Base-by-base conservation (phyloP, 2,329 filamentous ascomycete species). In the Akanthomyces lecanii region DNA sequence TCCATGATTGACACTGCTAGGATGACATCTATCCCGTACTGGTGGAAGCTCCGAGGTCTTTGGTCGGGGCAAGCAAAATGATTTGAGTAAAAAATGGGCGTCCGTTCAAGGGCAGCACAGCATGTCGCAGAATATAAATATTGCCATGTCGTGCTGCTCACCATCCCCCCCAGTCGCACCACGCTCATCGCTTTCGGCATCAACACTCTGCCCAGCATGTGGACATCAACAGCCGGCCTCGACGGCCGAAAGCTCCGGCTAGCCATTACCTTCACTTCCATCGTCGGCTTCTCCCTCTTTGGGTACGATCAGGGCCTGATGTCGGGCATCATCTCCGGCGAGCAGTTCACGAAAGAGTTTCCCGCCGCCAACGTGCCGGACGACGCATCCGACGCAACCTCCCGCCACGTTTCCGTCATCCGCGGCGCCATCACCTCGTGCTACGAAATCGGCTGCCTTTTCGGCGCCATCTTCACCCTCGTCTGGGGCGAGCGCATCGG, bases 231-330 rank as follows among this genome's bases (percentile, higher is more conserved):
- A 21, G 81, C 83, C 71, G 85, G 86, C 73, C 77, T 88, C 64
- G 82, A 81, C 42, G 87, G 87, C 71, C 79, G 77, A 67, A 77
- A 75, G 44, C 78, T 89, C 60, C 83, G 81, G 21, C 68, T 86
- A 65, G 76, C 81, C 45, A 80, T 89, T 53, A 86, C 86, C 1
- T 79, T 81, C n/a, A 80, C 89, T 30, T 85, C 86, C 4, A 88
- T 86, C 0, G 86, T 84, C 56, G 85, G 84, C 25, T 87, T 87
- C 75, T 71, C 86, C 33, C 78, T 85, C n/a, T 85, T 84, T 65
- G 82, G 82, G 62, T 85, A 85, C 69, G 82, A 85, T 64, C 83
- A 80, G 71, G 78, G 79, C 66, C 78, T 81, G 45, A 84, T 84
- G 82, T 77, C 75, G 61, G 81, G 82, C 6, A 81, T 85, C 66